phyloP scores from a whole-genome alignment of 2,329 filamentous ascomycete species.

The Ceratocystis variospora region DNA sequence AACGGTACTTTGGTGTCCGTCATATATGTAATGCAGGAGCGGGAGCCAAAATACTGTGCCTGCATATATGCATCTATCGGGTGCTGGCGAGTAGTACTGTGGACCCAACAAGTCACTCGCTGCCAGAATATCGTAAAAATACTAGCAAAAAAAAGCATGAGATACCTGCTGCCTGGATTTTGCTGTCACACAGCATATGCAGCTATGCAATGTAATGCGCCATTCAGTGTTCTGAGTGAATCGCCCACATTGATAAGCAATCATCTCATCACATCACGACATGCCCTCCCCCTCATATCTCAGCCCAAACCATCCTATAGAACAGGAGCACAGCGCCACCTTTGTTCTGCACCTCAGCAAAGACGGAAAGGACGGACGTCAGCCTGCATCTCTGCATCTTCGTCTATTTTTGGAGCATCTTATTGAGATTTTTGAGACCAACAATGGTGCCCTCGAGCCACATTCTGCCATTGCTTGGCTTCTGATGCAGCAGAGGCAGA shows the following conservation, averaged over 20 bases:
- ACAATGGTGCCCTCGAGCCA: not conserved
- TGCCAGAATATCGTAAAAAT: too few relatives aligned
- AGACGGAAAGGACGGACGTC: not conserved
- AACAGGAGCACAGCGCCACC: not conserved
- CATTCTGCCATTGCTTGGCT: not conserved
- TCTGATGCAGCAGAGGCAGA: not conserved
- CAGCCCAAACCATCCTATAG: not conserved
- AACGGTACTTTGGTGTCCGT: not conserved
- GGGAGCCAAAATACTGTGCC: not conserved
- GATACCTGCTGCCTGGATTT: not conserved
- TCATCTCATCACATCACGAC: not conserved
- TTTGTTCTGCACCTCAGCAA: slow-evolving; percentile 1
- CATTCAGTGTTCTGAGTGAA: too few relatives aligned
- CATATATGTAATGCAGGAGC: not conserved
- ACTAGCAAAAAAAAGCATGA: too few relatives aligned
- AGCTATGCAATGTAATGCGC: not conserved
- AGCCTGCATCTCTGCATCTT: not conserved
- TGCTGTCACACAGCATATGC: not conserved
- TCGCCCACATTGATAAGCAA: not conserved
- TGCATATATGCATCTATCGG: slow-evolving; percentile 4
- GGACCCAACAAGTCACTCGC: not conserved
- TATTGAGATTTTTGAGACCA: not conserved
- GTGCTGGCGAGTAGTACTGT: not conserved
- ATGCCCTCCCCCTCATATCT: not conserved
- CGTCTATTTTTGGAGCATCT: not conserved